phyloP scores from a whole-genome alignment of 495 filamentous ascomycete genomes.

The Chaetomidium leptoderma region DNA sequence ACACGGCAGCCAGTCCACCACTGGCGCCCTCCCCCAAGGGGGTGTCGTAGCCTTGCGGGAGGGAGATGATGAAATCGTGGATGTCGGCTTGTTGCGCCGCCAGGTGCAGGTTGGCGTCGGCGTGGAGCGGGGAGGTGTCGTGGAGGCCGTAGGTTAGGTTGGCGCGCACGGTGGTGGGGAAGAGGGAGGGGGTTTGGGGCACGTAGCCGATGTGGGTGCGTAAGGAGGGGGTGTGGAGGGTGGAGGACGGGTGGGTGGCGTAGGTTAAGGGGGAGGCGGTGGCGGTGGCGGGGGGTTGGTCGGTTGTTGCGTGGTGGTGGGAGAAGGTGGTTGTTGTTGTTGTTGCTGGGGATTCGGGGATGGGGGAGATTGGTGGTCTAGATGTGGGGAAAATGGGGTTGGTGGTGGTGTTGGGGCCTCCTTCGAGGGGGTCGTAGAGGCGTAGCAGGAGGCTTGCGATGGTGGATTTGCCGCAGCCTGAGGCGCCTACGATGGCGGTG shows the following conservation, averaged over 20 bases:
- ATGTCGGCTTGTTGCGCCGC: slow-evolving; percentile 70
- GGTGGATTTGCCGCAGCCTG: slow-evolving; percentile 87
- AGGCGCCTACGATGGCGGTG: slow-evolving; percentile 74
- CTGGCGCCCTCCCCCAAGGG: slow-evolving; percentile 74
- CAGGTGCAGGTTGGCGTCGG: slow-evolving; percentile 40
- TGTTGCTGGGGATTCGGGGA: slow-evolving; percentile 21
- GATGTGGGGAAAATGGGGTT: slow-evolving; percentile 45
- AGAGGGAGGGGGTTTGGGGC: slow-evolving; percentile 72
- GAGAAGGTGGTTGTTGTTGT: not conserved
- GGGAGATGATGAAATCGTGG: slow-evolving; percentile 71
- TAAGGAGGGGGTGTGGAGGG: slow-evolving; percentile 58
- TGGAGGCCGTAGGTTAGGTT: slow-evolving; percentile 81
- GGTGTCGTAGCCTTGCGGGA: slow-evolving; percentile 71
- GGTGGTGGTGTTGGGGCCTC: not conserved
- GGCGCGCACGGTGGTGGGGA: slow-evolving; percentile 62
- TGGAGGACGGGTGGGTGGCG: slow-evolving; percentile 43
- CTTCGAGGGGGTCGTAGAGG: slow-evolving; percentile 32
- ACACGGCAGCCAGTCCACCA: slow-evolving; percentile 65
- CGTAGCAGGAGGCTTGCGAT: slow-evolving; percentile 67
- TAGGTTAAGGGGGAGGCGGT: slow-evolving; percentile 1
- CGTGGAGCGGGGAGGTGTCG: slow-evolving; percentile 38
- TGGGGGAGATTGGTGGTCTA: slow-evolving; percentile 12
- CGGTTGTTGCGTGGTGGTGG: not conserved
- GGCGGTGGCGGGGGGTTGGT: not conserved
- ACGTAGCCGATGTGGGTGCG: slow-evolving; percentile 70